Conservation (phyloP, 1,139 yeast genomes). For the Blastobotrys proliferans region DNA sequence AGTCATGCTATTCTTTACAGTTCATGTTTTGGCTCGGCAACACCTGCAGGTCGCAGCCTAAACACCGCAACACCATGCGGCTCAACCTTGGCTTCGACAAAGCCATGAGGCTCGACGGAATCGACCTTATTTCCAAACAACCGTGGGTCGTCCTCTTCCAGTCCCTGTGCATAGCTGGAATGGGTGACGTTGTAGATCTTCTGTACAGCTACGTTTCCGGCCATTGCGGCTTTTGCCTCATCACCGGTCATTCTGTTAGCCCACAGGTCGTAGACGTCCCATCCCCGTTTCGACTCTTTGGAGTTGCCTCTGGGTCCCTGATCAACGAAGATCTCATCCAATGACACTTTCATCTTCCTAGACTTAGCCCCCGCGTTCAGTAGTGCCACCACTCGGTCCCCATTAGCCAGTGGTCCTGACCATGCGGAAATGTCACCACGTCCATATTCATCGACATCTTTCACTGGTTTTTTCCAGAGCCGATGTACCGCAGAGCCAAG, state of each 20-base stretch:
- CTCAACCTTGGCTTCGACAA: constrained; percentile 15
- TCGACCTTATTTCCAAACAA: constrained; percentile 18
- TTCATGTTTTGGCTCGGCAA: no score
- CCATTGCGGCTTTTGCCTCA: constrained; percentile 14
- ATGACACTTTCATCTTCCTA: constrained; percentile 18
- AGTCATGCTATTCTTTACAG: constrained; percentile 23
- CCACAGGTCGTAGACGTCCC: constrained; percentile 26
- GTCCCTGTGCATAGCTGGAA: constrained; percentile 17
- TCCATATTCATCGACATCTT: constrained; percentile 19
- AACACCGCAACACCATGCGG: constrained; percentile 17
- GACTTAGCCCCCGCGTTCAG: constrained; percentile 26
- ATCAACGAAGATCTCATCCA: constrained; percentile 27
- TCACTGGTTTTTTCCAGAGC: constrained; percentile 21
- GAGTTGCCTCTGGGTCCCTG: constrained; percentile 17
- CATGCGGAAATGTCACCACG: constrained; percentile 23
- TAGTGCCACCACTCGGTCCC: constrained; percentile 26
- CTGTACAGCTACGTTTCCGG: constrained; percentile 3
- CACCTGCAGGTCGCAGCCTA: constrained; percentile 12
- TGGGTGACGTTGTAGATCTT: constrained; percentile 13
- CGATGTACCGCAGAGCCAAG: constrained; percentile 24
- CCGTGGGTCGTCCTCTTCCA: constrained; percentile 14
- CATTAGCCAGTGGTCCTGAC: constrained; percentile 23
- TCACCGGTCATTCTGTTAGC: constrained; percentile 16
- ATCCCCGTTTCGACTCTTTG: constrained; percentile 16
- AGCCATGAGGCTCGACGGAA: constrained; percentile 13